These are phyloP conservation scores for Sequoia sempervirens DNA, from an alignment of 75 land plant genomes.

Conservation along the genomic window DNA sequence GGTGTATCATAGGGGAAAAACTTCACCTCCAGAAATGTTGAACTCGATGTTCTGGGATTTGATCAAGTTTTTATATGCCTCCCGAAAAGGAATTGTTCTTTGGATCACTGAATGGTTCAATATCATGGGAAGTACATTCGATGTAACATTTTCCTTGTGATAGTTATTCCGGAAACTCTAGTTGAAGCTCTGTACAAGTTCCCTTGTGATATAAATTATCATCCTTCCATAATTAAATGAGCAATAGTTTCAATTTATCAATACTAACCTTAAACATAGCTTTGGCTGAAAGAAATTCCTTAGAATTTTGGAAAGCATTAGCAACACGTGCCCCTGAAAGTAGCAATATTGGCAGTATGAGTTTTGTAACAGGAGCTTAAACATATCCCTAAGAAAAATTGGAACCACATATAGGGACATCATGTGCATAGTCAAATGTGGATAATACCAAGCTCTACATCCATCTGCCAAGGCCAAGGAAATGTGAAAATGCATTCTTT, in stretches of 20 bases:
- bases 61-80: neutral
- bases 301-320: constrained; percentile 34
- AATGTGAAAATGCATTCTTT: constrained; percentile 26
- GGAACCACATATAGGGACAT: neutral
- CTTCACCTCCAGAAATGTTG: neutral
- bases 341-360: constrained; percentile 6
- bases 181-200: neutral
- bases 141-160: neutral
- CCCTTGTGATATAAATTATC: neutral
- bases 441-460: constrained; percentile 32
- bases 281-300: constrained; percentile 15
- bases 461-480: constrained; percentile 39
- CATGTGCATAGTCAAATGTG: neutral
- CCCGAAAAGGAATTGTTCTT: neutral
- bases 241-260: neutral
- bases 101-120: neutral
- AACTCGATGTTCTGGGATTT: neutral
- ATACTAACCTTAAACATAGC: constrained; percentile 9
- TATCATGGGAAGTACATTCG: neutral
- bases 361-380: neutral
- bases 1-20: neutral
- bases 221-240: neutral
- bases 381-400: neutral
- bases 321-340: constrained; percentile 37
- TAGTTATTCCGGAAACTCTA: neutral